phyloP scores from a whole-genome alignment of 176 grass and related monocot species.

The Cocos nucifera region DNA sequence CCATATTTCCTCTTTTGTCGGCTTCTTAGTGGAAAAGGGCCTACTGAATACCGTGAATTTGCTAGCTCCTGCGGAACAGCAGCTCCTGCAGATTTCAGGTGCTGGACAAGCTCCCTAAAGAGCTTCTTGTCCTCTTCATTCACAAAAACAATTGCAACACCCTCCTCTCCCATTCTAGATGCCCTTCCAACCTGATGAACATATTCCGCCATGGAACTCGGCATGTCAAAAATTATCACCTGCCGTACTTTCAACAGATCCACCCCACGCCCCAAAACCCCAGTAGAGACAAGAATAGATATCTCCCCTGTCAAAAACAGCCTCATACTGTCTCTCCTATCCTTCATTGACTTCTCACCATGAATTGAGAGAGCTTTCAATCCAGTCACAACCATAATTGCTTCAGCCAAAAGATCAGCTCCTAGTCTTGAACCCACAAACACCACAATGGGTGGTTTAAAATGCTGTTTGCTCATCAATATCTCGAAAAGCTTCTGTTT shows the following conservation, averaged over 20 bases:
- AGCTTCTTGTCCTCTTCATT: constrained; percentile 77
- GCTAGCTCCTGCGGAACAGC: constrained; percentile 57
- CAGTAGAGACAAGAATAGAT: constrained; percentile 62
- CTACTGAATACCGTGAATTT: constrained; percentile 40
- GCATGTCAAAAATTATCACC: constrained; percentile 94
- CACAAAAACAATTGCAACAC: constrained; percentile 56
- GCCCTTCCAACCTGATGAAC: constrained; percentile 85
- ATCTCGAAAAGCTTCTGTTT: constrained; percentile 94
- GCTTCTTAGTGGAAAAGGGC: constrained; percentile 16
- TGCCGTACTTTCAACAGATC: constrained; percentile 72
- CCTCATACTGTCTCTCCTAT: constrained; percentile 79
- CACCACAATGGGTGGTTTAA: constrained; percentile 65
- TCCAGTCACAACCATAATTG: constrained; percentile 65
- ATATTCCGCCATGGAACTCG: constrained; percentile 80
- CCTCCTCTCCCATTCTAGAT: constrained; percentile 70
- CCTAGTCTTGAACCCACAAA: constrained; percentile 82
- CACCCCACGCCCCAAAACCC: constrained; percentile 73
- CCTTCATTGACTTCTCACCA: constrained; percentile 85
- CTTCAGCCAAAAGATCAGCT: constrained; percentile 75
- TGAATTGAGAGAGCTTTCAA: constrained; percentile 75
- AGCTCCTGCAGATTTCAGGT: constrained; percentile 60
- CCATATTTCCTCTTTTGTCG: constrained; percentile 63
- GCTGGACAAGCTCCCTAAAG: constrained; percentile 56
- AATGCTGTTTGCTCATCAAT: constrained; percentile 68
- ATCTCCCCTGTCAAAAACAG: constrained; percentile 71